Evolutionary conservation across 1,139 yeast genomes (phyloP).

Genomic region (Hyphopichia khmerensis): DNA sequence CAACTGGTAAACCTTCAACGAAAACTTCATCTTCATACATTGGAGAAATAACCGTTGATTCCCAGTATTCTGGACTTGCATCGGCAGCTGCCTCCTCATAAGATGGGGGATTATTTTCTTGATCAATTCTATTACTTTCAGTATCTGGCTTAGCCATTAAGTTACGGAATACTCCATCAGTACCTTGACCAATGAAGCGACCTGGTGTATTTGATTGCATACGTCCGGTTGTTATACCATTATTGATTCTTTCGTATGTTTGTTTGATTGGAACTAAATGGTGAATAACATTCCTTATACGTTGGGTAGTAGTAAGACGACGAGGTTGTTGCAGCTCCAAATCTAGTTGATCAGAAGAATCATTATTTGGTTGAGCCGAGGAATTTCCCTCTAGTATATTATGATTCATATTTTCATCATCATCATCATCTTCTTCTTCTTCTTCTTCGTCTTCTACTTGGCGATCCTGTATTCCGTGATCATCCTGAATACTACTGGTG

Average conservation of each 20-base stretch:
- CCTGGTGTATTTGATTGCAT: constrained; percentile 48
- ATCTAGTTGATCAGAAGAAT: not conserved
- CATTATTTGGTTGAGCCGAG: not conserved
- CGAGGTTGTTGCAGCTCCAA: constrained; percentile 8
- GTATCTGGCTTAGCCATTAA: constrained; percentile 81
- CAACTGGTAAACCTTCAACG: constrained; percentile 97
- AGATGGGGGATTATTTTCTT: constrained; percentile 72
- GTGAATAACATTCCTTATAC: constrained; percentile 33
- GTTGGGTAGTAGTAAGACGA: constrained; percentile 25
- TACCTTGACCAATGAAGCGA: constrained; percentile 52
- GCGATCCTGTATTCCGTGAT: no score
- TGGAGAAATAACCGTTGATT: constrained; percentile 79
- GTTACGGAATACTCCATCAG: constrained; percentile 93
- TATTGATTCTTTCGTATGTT: constrained; percentile 45
- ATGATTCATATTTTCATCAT: constrained; percentile 9
- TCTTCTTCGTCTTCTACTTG: not conserved
- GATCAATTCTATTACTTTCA: constrained; percentile 38
- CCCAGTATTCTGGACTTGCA: constrained; percentile 97
- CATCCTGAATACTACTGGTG: not conserved
- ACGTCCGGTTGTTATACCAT: constrained; percentile 45
- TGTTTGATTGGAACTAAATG: constrained; percentile 40
- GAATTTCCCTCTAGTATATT: constrained; percentile 11
- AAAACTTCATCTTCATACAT: constrained; percentile 86
- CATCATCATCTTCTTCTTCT: constrained; percentile 2
- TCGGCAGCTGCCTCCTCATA: constrained; percentile 96